Conservation (phyloP, 2,329 filamentous ascomycete genomes). For the Monosporascus sp. region DNA sequence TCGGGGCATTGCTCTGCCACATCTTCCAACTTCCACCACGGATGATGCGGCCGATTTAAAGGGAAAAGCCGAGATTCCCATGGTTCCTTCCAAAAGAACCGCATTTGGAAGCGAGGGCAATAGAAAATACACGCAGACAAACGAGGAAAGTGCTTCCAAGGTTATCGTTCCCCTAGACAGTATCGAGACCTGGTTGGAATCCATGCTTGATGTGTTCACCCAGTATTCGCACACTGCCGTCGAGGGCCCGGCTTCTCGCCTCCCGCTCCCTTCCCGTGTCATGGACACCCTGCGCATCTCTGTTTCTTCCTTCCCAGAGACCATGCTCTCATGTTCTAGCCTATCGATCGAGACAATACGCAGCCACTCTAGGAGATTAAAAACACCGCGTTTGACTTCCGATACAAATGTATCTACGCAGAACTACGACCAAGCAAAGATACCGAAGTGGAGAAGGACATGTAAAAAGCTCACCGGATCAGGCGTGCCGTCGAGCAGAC, state of each 20-base stretch:
- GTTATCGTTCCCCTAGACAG: constrained; percentile 13
- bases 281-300: constrained; percentile 50
- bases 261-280: constrained; percentile 49
- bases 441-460: constrained; percentile 23
- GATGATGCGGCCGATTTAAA: not conserved
- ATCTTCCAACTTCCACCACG: not conserved
- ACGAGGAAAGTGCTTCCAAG: constrained; percentile 4
- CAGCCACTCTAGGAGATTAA: constrained; percentile 48
- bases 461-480: constrained; percentile 6
- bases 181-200: constrained; percentile 21
- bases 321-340: constrained; percentile 51
- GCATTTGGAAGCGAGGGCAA: not conserved
- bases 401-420: constrained; percentile 11
- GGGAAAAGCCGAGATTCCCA: not conserved
- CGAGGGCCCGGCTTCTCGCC: constrained; percentile 27
- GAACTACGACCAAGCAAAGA: constrained; percentile 12
- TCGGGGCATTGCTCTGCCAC: not conserved
- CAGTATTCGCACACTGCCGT: constrained; percentile 15
- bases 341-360: constrained; percentile 55
- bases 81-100: not conserved
- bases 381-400: constrained; percentile 15
- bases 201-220: constrained; percentile 19
- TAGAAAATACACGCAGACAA: not conserved
- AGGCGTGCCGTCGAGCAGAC: too few species aligned
- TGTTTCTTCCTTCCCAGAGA: constrained; percentile 53